Evolutionary conservation across 2,329 filamentous ascomycete genomes (phyloP).

Genomic region (Tolypocladium nubicola): DNA sequence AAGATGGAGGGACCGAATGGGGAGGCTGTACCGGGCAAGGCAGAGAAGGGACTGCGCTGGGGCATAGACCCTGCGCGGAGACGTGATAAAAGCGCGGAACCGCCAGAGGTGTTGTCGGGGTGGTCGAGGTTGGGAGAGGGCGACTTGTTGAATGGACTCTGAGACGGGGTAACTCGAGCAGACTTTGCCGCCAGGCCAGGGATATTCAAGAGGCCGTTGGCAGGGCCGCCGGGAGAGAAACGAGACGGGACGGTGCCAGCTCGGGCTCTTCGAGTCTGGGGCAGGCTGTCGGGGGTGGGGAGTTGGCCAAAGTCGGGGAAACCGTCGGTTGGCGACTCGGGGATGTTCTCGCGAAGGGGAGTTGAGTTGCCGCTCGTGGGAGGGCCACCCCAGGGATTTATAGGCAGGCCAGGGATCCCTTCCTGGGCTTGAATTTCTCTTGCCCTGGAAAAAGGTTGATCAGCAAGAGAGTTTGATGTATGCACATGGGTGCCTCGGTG

Average conservation of each 20-base stretch:
- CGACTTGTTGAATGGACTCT: conserved; percentile 70
- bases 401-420: conserved; percentile 58
- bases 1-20: conserved; percentile 89
- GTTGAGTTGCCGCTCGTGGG: conserved; percentile 95
- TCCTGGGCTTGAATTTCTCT: conserved; percentile 96
- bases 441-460: conserved; percentile 45
- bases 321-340: conserved; percentile 90
- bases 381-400: conserved; percentile 84
- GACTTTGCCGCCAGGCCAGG: conserved; percentile 60
- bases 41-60: conserved; percentile 63
- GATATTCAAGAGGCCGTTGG: conserved; percentile 46
- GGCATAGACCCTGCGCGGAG: conserved; percentile 91
- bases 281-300: conserved; percentile 53
- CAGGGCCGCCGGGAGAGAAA: conserved; percentile 67
- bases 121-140: conserved; percentile 44
- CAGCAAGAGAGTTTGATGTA: not conserved
- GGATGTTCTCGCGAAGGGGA: conserved; percentile 91
- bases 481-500: not conserved
- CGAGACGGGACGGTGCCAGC: conserved; percentile 94
- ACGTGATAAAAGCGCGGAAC: conserved; percentile 69
- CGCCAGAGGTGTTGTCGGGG: conserved; percentile 37
- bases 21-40: conserved; percentile 41
- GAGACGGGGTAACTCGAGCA: conserved; percentile 75
- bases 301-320: conserved; percentile 82
- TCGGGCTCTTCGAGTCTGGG: conserved; percentile 67